These are phyloP conservation scores for Annulohypoxylon bovei DNA, from an alignment of 495 filamentous ascomycete species.

Conservation along the genomic window DNA sequence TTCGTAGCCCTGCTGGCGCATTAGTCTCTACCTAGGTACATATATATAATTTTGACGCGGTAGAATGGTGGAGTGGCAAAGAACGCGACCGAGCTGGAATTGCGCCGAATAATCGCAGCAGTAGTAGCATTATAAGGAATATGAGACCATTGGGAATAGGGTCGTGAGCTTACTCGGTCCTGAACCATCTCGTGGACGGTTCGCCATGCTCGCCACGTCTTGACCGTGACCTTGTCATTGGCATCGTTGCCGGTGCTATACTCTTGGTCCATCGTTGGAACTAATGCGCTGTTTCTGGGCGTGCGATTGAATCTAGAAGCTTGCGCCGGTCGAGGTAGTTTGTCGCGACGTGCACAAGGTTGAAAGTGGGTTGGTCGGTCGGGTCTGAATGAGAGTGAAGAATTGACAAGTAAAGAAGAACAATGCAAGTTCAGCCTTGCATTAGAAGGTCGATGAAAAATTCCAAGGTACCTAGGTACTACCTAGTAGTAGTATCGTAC, in stretches of 20 bases:
- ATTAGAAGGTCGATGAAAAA: slow-evolving; percentile 37
- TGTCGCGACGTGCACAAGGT: slow-evolving; percentile 8
- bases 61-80: not conserved
- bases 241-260: slow-evolving; percentile 53
- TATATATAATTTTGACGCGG: slow-evolving; percentile 6
- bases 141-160: not conserved
- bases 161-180: slow-evolving; percentile 69
- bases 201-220: slow-evolving; percentile 87
- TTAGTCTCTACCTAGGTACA: slow-evolving; percentile 18
- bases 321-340: not conserved
- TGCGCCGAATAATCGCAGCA: not conserved
- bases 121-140: not conserved
- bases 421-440: slow-evolving; percentile 42
- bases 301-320: not conserved
- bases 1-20: slow-evolving; percentile 80
- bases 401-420: slow-evolving; percentile 33
- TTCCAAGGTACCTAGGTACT: slow-evolving; percentile 30
- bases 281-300: slow-evolving; percentile 15
- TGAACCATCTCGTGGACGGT: slow-evolving; percentile 89
- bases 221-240: slow-evolving; percentile 73
- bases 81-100: not conserved
- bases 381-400: slow-evolving; percentile 23
- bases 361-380: slow-evolving; percentile 9
- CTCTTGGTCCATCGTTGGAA: slow-evolving; percentile 63
- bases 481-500: too few species aligned